Percentiles rank a stretch among this genome's conserved stretches.
These are phyloP conservation scores for Pachyrhizus erosus DNA, from an alignment of 306 rosid species.

Conservation along the genomic window DNA sequence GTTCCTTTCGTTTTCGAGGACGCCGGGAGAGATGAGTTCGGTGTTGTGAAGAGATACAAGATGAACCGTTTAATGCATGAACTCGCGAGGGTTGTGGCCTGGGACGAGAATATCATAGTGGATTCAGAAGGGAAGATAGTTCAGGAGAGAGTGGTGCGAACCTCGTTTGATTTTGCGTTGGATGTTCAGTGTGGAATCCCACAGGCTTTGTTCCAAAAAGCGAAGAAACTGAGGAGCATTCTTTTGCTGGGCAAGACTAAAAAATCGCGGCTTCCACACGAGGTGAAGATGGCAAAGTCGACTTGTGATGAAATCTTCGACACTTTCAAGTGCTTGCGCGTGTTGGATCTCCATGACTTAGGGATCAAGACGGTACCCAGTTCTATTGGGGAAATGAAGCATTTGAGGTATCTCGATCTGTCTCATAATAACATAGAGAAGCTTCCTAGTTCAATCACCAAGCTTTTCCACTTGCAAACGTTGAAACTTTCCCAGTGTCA, in stretches of 20 bases:
- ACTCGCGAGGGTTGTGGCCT: neutral
- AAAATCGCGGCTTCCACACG: neutral
- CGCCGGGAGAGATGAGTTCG: neutral
- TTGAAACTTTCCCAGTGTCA: neutral
- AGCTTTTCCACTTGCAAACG: slow-evolving; percentile 11
- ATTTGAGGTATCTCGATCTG: slow-evolving; percentile 11
- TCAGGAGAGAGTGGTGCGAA: neutral
- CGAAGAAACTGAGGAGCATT: slow-evolving; percentile 1
- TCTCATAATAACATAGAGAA: slow-evolving; percentile 4
- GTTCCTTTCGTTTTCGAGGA: neutral
- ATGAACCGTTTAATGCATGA: slow-evolving; percentile 18
- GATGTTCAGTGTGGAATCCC: neutral
- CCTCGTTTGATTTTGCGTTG: slow-evolving; percentile 2
- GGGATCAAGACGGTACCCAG: neutral
- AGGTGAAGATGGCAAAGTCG: neutral
- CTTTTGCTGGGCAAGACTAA: neutral
- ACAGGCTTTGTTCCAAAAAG: neutral
- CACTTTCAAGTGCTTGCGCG: neutral
- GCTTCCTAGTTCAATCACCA: no score
- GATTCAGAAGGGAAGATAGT: neutral
- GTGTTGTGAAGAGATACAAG: neutral
- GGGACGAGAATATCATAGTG: neutral
- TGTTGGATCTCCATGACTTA: slow-evolving; percentile 36
- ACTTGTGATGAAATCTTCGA: neutral
- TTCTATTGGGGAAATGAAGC: neutral